phyloP scores from a whole-genome alignment of 345 rosid species.

The Limnanthes douglasii region DNA sequence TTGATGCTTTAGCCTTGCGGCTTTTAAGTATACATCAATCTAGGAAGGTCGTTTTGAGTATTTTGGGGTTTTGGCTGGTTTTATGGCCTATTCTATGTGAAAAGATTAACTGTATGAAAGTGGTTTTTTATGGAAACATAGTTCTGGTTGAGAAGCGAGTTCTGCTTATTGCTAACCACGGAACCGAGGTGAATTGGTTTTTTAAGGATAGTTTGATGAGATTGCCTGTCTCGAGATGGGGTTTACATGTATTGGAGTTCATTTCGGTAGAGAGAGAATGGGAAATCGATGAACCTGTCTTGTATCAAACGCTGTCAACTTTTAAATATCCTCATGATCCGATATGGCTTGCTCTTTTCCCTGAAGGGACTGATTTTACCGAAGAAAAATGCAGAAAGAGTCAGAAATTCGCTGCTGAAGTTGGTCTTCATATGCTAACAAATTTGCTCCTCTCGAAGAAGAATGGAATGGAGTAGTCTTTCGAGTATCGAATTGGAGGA shows the following conservation, averaged over 20 bases:
- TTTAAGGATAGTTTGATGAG: slow-evolving; percentile 84
- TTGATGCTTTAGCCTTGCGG: slow-evolving; percentile 24
- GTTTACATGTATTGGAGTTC: slow-evolving; percentile 72
- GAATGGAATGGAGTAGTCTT: too few relatives aligned
- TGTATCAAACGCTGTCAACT: slow-evolving; percentile 43
- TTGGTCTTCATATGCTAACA: slow-evolving; percentile 51
- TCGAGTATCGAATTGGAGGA: too few relatives aligned
- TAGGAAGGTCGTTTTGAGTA: slow-evolving; percentile 36
- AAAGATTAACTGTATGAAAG: slow-evolving; percentile 49
- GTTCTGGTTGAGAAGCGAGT: slow-evolving; percentile 41
- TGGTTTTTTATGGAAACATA: slow-evolving; percentile 51
- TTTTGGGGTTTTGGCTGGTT: slow-evolving; percentile 62
- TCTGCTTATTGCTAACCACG: slow-evolving; percentile 56
- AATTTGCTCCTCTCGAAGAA: slow-evolving; percentile 67
- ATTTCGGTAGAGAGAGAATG: slow-evolving; percentile 81
- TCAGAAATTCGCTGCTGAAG: slow-evolving; percentile 50
- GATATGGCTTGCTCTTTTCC: slow-evolving; percentile 83
- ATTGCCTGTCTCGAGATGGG: slow-evolving; percentile 71
- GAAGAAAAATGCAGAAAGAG: slow-evolving; percentile 54
- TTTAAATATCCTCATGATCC: slow-evolving; percentile 56
- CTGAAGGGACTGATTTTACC: slow-evolving; percentile 84
- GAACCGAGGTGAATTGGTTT: slow-evolving; percentile 97
- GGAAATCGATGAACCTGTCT: slow-evolving; percentile 51
- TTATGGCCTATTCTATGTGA: slow-evolving; percentile 80
- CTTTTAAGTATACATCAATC: slow-evolving; percentile 29